phyloP scores from a whole-genome alignment of 257 asterid species.

The Solanum dulcamara region DNA sequence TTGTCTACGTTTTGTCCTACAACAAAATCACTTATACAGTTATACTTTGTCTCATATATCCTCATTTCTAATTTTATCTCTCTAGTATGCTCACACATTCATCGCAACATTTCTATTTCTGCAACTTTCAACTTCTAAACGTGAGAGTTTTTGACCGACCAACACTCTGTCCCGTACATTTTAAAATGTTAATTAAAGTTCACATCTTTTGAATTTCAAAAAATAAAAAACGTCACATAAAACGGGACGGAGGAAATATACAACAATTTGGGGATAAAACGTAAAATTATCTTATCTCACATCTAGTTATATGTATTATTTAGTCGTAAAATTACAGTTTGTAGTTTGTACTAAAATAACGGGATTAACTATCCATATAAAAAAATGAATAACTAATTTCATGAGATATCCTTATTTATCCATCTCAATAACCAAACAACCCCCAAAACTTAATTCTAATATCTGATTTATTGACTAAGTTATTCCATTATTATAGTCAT shows the following conservation, averaged over 20 bases:
- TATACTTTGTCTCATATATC: neutral
- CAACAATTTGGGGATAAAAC: neutral
- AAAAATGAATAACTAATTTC: neutral
- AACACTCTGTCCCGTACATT: neutral
- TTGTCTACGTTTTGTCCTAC: neutral
- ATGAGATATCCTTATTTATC: neutral
- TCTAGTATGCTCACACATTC: neutral
- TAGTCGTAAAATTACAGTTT: neutral
- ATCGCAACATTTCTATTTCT: neutral
- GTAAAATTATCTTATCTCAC: neutral
- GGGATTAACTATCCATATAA: neutral
- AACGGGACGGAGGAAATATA: neutral
- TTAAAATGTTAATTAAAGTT: neutral
- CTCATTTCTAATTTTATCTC: neutral
- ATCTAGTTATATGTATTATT: neutral
- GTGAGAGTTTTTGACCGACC: neutral
- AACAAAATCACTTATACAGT: too few relatives aligned
- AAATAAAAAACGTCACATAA: neutral
- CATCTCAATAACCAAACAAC: neutral
- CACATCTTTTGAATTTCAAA: neutral
- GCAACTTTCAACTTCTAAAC: neutral
- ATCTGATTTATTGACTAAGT: neutral
- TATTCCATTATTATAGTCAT: neutral
- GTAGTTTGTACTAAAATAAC: neutral
- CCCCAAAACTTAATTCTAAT: neutral